Percentiles rank a stretch among this genome's conserved stretches.
Evolutionary conservation across 1,139 yeast species (phyloP).

Genomic region (Diutina rugosa): DNA sequence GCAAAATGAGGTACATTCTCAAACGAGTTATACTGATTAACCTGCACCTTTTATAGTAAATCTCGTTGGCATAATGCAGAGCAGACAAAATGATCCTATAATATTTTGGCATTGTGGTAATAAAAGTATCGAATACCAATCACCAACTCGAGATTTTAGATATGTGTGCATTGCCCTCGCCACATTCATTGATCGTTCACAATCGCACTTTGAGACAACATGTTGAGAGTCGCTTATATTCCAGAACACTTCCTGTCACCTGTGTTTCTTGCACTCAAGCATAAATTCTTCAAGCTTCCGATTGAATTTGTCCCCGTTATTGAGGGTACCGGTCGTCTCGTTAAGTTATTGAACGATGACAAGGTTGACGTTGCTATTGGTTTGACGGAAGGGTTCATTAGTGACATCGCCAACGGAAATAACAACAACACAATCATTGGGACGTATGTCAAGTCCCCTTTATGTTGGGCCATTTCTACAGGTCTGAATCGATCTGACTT

Average conservation of each 20-base stretch:
- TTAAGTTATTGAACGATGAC: constrained; percentile 51
- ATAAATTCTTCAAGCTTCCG: constrained; percentile 40
- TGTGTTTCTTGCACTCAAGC: constrained; percentile 51
- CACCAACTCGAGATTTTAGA: too few relatives aligned
- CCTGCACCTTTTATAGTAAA: too few relatives aligned
- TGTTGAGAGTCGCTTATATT: constrained; percentile 59
- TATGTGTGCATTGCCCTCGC: not conserved
- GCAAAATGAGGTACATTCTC: not conserved
- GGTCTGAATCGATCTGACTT: constrained; percentile 51
- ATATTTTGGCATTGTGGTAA: too few relatives aligned
- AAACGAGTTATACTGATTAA: too few relatives aligned
- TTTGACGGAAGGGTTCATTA: constrained; percentile 79
- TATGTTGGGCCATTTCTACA: constrained; percentile 84
- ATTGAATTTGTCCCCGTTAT: constrained; percentile 64
- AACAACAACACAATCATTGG: constrained; percentile 54
- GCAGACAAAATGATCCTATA: too few relatives aligned
- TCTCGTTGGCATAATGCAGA: too few relatives aligned
- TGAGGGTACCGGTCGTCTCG: constrained; percentile 82
- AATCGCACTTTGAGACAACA: not conserved
- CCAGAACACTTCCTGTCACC: constrained; percentile 94
- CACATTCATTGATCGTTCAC: not conserved
- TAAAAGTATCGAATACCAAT: too few relatives aligned
- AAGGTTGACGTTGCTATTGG: constrained; percentile 76
- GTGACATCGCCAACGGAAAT: constrained; percentile 67
- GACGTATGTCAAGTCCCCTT: constrained; percentile 74